These are phyloP conservation scores for Cryptomeria japonica DNA, from an alignment of 75 land plant species.

Conservation along the genomic window DNA sequence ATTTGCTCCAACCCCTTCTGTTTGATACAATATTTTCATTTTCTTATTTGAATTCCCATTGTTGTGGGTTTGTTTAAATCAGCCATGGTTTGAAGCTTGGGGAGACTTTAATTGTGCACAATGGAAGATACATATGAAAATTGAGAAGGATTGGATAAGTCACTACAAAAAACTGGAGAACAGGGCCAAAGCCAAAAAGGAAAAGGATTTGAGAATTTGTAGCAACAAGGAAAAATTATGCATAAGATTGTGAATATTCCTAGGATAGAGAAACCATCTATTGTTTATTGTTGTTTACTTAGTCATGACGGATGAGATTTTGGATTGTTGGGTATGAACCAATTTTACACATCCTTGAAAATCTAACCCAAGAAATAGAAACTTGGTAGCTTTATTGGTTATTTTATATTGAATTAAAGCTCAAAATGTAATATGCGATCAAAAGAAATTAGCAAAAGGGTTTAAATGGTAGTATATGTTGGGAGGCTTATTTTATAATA, in stretches of 20 bases:
- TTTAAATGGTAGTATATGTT: too few species aligned
- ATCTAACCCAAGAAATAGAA: too few species aligned
- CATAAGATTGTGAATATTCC: constrained; percentile 50
- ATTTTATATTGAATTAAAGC: too few species aligned
- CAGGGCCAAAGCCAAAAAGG: constrained; percentile 8
- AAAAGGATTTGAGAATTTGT: constrained; percentile 54
- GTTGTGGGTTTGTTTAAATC: constrained; percentile 65
- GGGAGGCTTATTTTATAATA: too few species aligned
- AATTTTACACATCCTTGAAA: too few species aligned
- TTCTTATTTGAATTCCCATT: constrained; percentile 57
- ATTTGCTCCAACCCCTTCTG: constrained; percentile 57
- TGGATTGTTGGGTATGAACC: constrained; percentile 26
- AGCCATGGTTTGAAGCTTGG: constrained; percentile 34
- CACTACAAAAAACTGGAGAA: constrained; percentile 82
- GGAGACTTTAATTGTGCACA: constrained; percentile 35
- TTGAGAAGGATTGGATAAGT: constrained; percentile 93
- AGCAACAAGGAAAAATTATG: constrained; percentile 76
- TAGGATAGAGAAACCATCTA: constrained; percentile 35
- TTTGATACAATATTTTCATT: constrained; percentile 78
- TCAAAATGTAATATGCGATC: too few species aligned
- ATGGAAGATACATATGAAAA: constrained; percentile 92
- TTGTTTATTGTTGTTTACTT: constrained; percentile 83
- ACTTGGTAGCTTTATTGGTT: too few species aligned
- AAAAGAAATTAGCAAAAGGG: too few species aligned
- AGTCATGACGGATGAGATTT: constrained; percentile 75